phyloP scores from a whole-genome alignment of 2,329 filamentous ascomycete species.

The Leptographium lundbergii region DNA sequence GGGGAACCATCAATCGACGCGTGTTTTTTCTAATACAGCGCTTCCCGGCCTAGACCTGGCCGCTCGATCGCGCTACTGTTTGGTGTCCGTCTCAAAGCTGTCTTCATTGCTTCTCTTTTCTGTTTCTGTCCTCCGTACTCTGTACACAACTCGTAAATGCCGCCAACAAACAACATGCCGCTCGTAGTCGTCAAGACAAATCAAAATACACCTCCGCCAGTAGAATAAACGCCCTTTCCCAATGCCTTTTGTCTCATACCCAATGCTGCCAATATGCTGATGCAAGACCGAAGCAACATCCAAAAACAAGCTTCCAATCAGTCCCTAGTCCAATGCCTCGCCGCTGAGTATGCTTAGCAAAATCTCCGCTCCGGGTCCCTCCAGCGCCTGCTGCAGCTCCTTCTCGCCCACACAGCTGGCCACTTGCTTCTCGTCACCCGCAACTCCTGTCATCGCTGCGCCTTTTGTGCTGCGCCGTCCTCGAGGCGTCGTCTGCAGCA shows the following conservation, averaged over 20 bases:
- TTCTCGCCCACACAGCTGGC: constrained; percentile 69
- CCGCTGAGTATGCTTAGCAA: constrained; percentile 49
- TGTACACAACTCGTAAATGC: background rate
- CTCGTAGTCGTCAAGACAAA: background rate
- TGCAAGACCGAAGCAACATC: background rate
- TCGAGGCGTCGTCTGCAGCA: constrained; percentile 58
- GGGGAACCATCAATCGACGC: too few species aligned
- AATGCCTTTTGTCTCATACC: background rate
- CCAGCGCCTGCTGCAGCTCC: constrained; percentile 61
- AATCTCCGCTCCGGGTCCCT: constrained; percentile 48
- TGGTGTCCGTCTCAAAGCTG: background rate
- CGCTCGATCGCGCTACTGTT: background rate
- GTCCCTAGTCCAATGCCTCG: constrained; percentile 39
- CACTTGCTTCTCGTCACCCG: constrained; percentile 63
- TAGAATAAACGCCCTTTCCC: background rate
- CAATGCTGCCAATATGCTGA: background rate
- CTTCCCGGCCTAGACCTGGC: too few species aligned
- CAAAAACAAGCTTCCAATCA: background rate
- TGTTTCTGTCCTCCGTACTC: background rate
- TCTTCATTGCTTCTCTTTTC: background rate
- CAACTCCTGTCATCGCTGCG: constrained; percentile 33
- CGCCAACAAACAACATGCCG: too few species aligned
- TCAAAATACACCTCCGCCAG: background rate
- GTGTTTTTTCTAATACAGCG: too few species aligned
- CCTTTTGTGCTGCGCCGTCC: constrained; percentile 35